Conservation (phyloP, 441 rosid species). For the Iberis amara region DNA sequence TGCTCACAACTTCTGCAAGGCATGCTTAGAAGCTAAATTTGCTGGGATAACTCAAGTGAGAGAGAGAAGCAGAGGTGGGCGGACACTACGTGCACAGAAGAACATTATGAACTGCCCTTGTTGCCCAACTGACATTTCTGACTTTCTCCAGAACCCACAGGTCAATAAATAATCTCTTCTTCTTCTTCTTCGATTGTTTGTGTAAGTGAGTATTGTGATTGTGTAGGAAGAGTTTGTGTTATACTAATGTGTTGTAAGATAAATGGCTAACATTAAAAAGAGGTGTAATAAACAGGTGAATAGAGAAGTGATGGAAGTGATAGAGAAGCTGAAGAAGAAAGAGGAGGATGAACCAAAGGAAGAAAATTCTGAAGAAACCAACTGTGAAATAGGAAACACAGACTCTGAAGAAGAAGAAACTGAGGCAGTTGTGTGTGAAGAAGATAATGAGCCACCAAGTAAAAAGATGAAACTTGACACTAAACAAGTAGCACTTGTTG, state of each 20-base stretch:
- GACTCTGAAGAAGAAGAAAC: not conserved
- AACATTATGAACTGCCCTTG: conserved; percentile 60
- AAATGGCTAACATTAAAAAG: no score
- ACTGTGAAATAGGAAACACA: not conserved
- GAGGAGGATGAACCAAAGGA: not conserved
- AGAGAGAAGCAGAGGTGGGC: conserved; percentile 46
- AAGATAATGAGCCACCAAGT: conserved; percentile 5
- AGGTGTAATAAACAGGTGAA: conserved; percentile 42
- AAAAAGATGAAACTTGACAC: conserved; percentile 18
- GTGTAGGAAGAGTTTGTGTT: no score
- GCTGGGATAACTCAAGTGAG: conserved; percentile 31
- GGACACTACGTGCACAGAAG: conserved; percentile 50
- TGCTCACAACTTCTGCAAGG: conserved; percentile 44
- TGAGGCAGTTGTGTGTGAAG: not conserved
- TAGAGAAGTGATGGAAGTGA: conserved; percentile 46
- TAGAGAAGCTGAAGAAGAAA: conserved; percentile 39
- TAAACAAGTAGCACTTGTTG: not conserved
- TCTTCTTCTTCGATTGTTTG: no score
- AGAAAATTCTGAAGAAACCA: conserved; percentile 10
- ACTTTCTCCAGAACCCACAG: conserved; percentile 56
- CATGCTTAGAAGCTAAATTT: conserved; percentile 37
- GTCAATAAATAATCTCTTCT: no score
- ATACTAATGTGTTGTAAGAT: not conserved
- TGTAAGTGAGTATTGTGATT: no score
- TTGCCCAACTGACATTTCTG: conserved; percentile 52